Percentiles rank a stretch among this genome's conserved stretches.
Evolutionary conservation across 192 early-diverging fungal species (phyloP).

Genomic region (Oehlia diaphana): DNA sequence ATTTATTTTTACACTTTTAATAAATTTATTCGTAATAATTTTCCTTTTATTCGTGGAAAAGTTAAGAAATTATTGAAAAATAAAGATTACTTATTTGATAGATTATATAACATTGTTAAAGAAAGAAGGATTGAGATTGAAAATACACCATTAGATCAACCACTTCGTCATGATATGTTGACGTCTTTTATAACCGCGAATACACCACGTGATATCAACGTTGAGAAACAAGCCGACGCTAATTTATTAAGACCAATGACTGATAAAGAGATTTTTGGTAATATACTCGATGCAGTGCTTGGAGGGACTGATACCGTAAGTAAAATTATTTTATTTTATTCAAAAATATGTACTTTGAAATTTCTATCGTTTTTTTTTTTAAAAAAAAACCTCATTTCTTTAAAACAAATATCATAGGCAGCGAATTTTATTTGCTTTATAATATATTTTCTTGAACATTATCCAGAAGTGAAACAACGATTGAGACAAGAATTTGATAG

Average conservation of each 20-base stretch:
- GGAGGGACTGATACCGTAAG: conserved; percentile 15
- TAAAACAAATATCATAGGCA: neutral
- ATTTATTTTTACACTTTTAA: neutral
- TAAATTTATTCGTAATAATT: neutral
- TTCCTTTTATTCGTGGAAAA: neutral
- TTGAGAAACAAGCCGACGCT: neutral
- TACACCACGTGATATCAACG: neutral
- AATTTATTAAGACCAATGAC: neutral
- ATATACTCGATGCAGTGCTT: neutral
- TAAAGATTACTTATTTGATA: neutral
- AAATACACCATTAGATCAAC: neutral
- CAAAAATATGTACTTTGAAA: neutral
- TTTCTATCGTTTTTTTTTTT: neutral
- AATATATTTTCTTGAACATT: neutral
- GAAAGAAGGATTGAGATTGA: conserved; percentile 9
- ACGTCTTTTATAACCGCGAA: neutral
- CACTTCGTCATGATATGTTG: neutral
- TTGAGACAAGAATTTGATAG: neutral
- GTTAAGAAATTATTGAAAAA: neutral
- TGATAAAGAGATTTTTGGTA: conserved; percentile 9
- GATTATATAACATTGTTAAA: neutral
- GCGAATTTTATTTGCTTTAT: conserved; percentile 4
- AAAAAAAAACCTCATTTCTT: no score
- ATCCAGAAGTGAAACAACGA: conserved; percentile 10
- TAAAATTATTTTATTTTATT: neutral